Evolutionary conservation across 371 early-diverging fungal genomes (phyloP), one percentile per base, ranked within the genome.

Genomic region (Syncephalastrum racemosum): DNA sequence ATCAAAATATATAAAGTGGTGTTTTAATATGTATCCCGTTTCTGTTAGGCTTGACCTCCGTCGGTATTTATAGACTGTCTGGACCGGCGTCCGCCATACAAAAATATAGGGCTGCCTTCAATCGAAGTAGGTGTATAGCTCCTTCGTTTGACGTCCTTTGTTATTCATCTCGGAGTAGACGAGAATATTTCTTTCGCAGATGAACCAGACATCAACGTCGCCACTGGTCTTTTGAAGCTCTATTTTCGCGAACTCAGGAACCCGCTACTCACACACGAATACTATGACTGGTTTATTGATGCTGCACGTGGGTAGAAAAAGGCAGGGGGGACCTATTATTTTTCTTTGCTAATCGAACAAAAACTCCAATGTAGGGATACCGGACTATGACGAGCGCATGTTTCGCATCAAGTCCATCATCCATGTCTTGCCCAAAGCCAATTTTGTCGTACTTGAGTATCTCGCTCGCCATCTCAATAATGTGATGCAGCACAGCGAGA

Each of bases 11-110:
- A 46, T 1, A 3, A 0, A 53, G 12, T 13, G 31, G n/a, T n/a
- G n/a, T n/a, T 5, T 25, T 46, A 42, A 18, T n/a, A 23, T 27
- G 47, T 48, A 4, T 43, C 2, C 43, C 56, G 12, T 23, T 15
- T 27, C 31, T 6, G 10, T 20, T 27, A 62, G 83, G 86, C 5
- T 47, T 87, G 57, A 61, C 67, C 19, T 74, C 81, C 4, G 87
- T 89, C 48, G 94, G 94, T 12, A 90, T 93, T 36, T 93, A 93
- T 60, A 82, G 94, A 51, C 61, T 93, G 14, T 90, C 90, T 12
- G 94, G 94, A 3, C 90, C 86, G 41, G 77, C 88, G 14, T 76
- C 90, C 0, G 75, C 83, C 42, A 84, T 92, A 50, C 86, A 87
- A 56, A 88, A 86, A 60, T 67, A 89, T 31, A 75, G 82, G 59